phyloP scores from a whole-genome alignment of 495 filamentous ascomycete genomes.

The Aspergillus cristatus region DNA sequence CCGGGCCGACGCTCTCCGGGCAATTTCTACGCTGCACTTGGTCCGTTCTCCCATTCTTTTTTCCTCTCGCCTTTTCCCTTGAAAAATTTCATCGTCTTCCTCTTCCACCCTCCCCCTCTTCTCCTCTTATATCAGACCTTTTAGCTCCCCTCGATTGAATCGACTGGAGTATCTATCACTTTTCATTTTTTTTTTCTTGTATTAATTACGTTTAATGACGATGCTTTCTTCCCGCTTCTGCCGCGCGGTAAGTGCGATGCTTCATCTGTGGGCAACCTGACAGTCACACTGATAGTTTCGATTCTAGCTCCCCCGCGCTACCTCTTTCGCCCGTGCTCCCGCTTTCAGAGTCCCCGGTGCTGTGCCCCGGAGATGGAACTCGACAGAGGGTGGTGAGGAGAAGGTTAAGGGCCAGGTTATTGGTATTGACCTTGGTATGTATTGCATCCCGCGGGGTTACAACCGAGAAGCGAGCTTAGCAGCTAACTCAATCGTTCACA shows the following conservation, averaged over 20 bases:
- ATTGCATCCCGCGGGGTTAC: too few species aligned
- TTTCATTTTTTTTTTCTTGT: slow-evolving; percentile 25
- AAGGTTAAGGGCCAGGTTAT: slow-evolving; percentile 95
- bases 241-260: slow-evolving; percentile 53
- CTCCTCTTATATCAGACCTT: slow-evolving; percentile 19
- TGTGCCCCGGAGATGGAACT: slow-evolving; percentile 68
- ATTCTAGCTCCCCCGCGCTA: slow-evolving; percentile 33
- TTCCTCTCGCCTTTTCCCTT: slow-evolving; percentile 8
- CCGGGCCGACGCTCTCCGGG: slow-evolving; percentile 33
- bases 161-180: slow-evolving; percentile 21
- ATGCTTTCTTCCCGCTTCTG: slow-evolving; percentile 50
- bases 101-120: slow-evolving; percentile 19
- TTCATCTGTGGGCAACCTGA: too few species aligned
- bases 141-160: slow-evolving; percentile 31
- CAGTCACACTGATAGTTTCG: slow-evolving; percentile 17
- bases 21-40: slow-evolving; percentile 39
- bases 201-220: slow-evolving; percentile 32
- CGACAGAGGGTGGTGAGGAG: slow-evolving; percentile 70
- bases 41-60: too few species aligned
- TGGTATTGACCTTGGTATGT: slow-evolving; percentile 95
- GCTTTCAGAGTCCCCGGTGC: slow-evolving; percentile 45
- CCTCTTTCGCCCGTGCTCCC: slow-evolving; percentile 41
- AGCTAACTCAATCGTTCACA: slow-evolving; percentile 28
- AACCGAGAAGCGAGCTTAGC: too few species aligned
- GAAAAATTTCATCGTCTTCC: too few species aligned